These are phyloP conservation scores for Ascochyta viciae-villosae DNA, from an alignment of 2,329 filamentous ascomycete genomes.

Conservation along the genomic window DNA sequence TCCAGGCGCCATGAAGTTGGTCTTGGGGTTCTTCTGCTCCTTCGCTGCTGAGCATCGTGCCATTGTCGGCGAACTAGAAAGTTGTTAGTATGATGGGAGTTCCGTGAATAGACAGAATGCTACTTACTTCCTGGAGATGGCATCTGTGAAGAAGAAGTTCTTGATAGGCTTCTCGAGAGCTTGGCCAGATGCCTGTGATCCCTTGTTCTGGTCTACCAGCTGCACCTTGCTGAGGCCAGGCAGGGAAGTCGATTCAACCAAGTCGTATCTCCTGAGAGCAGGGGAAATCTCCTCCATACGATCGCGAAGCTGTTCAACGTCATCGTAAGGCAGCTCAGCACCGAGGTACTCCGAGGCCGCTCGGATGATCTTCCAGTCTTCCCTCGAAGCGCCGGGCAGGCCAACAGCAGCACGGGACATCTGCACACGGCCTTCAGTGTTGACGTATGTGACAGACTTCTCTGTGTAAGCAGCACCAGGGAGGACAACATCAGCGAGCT, in stretches of 20 bases:
- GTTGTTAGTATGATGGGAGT: constrained; percentile 19
- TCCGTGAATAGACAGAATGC: no score
- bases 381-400: constrained; percentile 85
- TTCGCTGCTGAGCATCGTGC: constrained; percentile 95
- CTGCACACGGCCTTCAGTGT: constrained; percentile 96
- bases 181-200: constrained; percentile 72
- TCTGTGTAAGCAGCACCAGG: constrained; percentile 96
- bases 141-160: constrained; percentile 98
- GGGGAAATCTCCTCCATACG: constrained; percentile 96
- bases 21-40: constrained; percentile 62
- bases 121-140: constrained; percentile 89
- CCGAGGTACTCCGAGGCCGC: constrained; percentile 91
- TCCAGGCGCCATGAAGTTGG: constrained; percentile 61
- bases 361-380: constrained; percentile 99
- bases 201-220: constrained; percentile 96
- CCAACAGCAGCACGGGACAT: constrained; percentile 90
- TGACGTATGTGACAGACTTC: constrained; percentile 94
- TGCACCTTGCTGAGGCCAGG: constrained; percentile 89
- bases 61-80: constrained; percentile 89
- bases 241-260: constrained; percentile 78
- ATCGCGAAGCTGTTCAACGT: constrained; percentile 86
- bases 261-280: constrained; percentile 85
- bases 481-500: constrained; percentile 91
- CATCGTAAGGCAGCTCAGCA: constrained; percentile 87
- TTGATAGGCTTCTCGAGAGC: constrained; percentile 86